Conservation (phyloP, 2,329 filamentous ascomycete species). For the Septoria linicola region DNA sequence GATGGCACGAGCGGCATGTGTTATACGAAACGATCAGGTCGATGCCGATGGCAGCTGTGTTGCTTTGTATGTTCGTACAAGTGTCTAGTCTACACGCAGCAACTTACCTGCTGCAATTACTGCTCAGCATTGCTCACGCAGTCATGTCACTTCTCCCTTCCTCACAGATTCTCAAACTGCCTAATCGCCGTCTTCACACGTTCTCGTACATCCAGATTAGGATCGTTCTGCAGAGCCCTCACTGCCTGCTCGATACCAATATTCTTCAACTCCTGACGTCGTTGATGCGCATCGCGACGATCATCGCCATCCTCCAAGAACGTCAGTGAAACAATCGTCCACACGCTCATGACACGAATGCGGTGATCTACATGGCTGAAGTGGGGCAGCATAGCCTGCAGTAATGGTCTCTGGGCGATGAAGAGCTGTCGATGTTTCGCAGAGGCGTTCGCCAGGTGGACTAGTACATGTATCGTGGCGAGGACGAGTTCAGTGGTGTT, state of each 20-base stretch:
- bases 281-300: slow-evolving; percentile 60
- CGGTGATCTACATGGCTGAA: slow-evolving; percentile 70
- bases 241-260: slow-evolving; percentile 50
- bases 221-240: slow-evolving; percentile 51
- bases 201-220: slow-evolving; percentile 79
- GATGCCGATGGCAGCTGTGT: too few relatives aligned
- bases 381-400: slow-evolving; percentile 70
- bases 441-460: slow-evolving; percentile 82
- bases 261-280: slow-evolving; percentile 67
- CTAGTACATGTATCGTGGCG: slow-evolving; percentile 76
- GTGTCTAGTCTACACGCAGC: too few relatives aligned
- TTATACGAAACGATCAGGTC: too few relatives aligned
- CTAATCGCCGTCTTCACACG: slow-evolving; percentile 75
- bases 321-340: slow-evolving; percentile 81
- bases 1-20: too few relatives aligned
- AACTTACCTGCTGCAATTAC: background rate
- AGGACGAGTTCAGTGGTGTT: slow-evolving; percentile 65
- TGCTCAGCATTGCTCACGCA: background rate
- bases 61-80: too few relatives aligned
- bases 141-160: background rate
- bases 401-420: slow-evolving; percentile 71
- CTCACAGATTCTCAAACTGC: slow-evolving; percentile 56
- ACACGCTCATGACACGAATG: slow-evolving; percentile 76
- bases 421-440: slow-evolving; percentile 75
- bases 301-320: slow-evolving; percentile 76